Evolutionary conservation across 2,329 filamentous ascomycete genomes (phyloP).

Genomic region (Alternaria dauci): DNA sequence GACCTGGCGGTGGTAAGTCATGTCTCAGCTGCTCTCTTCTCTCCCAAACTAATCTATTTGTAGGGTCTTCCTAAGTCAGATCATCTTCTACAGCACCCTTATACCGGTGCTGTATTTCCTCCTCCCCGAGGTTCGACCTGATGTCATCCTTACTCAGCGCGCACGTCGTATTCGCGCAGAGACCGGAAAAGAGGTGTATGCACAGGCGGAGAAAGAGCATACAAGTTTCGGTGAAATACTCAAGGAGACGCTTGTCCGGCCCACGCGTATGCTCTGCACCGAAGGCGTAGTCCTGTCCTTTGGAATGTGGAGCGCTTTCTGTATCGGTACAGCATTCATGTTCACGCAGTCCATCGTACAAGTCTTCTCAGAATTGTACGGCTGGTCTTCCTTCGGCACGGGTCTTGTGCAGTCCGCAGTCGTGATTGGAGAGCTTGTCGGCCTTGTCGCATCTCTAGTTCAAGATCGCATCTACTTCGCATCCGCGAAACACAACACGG

Average conservation of each 20-base stretch:
- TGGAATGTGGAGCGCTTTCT: conserved; percentile 60
- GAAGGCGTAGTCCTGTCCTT: conserved; percentile 60
- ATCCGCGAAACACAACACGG: conserved; percentile 51
- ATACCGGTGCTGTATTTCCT: conserved; percentile 53
- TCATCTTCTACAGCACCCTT: conserved; percentile 56
- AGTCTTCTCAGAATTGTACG: conserved; percentile 53
- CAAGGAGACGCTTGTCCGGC: conserved; percentile 49
- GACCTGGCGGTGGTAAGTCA: conserved; percentile 54
- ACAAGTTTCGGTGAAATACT: conserved; percentile 46
- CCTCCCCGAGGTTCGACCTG: conserved; percentile 58
- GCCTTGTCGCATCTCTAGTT: conserved; percentile 48
- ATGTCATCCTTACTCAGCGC: conserved; percentile 55
- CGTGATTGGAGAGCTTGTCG: conserved; percentile 57
- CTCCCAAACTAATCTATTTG: conserved; percentile 9
- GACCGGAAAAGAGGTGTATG: conserved; percentile 37
- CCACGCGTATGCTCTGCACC: conserved; percentile 56
- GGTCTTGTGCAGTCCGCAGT: conserved; percentile 58
- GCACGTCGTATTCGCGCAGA: conserved; percentile 46
- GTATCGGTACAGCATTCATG: conserved; percentile 58
- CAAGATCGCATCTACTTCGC: conserved; percentile 54
- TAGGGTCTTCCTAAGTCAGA: conserved; percentile 58
- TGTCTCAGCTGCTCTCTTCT: conserved; percentile 5
- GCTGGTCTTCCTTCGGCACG: conserved; percentile 52
- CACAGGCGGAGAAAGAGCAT: conserved; percentile 47
- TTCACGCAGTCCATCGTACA: conserved; percentile 60